phyloP scores from a whole-genome alignment of 2,329 filamentous ascomycete species.

The Paecilomyces formosus region DNA sequence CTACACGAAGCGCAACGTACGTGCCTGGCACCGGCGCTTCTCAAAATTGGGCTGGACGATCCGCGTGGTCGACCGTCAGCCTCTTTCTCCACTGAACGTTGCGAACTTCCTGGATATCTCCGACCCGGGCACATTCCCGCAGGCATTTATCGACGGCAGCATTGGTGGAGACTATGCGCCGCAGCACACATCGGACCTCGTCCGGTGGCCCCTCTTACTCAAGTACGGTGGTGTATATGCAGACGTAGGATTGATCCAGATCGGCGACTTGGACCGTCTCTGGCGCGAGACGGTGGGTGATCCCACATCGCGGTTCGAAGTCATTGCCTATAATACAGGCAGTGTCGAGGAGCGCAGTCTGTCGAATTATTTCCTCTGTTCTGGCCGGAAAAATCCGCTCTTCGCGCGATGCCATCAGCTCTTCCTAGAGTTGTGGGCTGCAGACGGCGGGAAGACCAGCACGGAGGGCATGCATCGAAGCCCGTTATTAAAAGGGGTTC shows the following conservation, averaged over 20 bases:
- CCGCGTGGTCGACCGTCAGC: constrained; percentile 43
- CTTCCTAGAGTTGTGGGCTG: constrained; percentile 46
- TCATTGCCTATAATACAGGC: constrained; percentile 42
- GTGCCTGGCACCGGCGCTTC: constrained; percentile 49
- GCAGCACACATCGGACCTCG: constrained; percentile 53
- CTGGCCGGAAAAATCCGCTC: constrained; percentile 37
- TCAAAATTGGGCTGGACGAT: constrained; percentile 46
- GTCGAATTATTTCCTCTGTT: constrained; percentile 45
- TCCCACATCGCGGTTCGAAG: constrained; percentile 38
- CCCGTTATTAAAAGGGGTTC: constrained; percentile 40
- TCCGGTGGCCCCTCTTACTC: constrained; percentile 50
- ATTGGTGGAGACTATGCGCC: constrained; percentile 44
- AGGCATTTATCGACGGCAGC: constrained; percentile 43
- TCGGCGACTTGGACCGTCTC: constrained; percentile 49
- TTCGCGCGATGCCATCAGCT: constrained; percentile 45
- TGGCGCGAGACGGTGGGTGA: constrained; percentile 46
- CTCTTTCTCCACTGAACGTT: constrained; percentile 42
- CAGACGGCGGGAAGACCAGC: constrained; percentile 36
- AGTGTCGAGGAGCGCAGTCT: constrained; percentile 27
- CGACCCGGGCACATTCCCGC: constrained; percentile 40
- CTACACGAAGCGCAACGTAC: constrained; percentile 47
- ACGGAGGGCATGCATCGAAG: constrained; percentile 47
- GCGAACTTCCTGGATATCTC: constrained; percentile 42
- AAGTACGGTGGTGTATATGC: constrained; percentile 52
- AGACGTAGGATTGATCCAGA: constrained; percentile 51